Evolutionary conservation across 305 asterid genomes (phyloP).

Genomic region (Fraxinus nigra): DNA sequence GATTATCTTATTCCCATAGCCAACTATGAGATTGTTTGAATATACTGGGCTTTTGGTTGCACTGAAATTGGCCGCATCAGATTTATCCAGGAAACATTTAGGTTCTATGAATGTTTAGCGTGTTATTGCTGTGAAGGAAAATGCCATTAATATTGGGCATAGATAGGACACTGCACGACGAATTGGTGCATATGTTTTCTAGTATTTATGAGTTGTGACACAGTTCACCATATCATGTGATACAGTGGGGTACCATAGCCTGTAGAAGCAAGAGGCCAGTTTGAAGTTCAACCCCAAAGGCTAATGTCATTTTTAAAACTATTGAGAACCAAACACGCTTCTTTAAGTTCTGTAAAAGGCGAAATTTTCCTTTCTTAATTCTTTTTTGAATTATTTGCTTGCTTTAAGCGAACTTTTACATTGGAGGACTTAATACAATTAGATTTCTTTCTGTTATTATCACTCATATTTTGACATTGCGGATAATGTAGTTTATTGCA

Average conservation of each 20-base stretch:
- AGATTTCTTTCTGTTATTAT: neutral
- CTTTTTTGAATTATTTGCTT: neutral
- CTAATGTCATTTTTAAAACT: neutral
- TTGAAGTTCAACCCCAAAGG: neutral
- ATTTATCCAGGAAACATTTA: neutral
- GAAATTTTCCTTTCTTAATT: neutral
- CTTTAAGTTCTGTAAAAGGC: neutral
- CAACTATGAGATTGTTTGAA: neutral
- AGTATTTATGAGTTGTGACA: neutral
- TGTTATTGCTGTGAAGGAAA: neutral
- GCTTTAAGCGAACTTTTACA: neutral
- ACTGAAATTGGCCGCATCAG: neutral
- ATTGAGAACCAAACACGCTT: neutral
- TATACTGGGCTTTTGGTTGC: neutral
- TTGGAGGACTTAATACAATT: neutral
- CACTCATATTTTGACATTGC: neutral
- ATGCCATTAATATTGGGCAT: neutral
- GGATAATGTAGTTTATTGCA: neutral
- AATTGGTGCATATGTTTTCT: neutral
- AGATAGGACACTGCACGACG: neutral
- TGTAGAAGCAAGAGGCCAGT: neutral
- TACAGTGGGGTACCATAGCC: neutral
- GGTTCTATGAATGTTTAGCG: neutral
- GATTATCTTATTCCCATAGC: slow-evolving; percentile 1
- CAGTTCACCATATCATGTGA: neutral